Evolutionary conservation across 495 filamentous ascomycete species (phyloP), one percentile per base, ranked within the genome.

Genomic region (Aspergillus bridgeri): DNA sequence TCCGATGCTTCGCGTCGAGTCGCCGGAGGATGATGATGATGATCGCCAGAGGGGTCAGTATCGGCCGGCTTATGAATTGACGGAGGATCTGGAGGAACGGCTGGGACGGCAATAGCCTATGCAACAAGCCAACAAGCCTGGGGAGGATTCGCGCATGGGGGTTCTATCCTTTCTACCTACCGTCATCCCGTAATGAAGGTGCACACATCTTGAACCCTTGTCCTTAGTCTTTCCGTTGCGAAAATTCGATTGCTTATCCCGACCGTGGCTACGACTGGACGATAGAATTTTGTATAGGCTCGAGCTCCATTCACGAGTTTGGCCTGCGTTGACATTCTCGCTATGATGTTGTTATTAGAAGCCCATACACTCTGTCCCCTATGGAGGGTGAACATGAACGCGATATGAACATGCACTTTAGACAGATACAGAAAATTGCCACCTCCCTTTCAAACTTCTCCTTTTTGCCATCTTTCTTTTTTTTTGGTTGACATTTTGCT

Each of bases 41-140:
- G 11, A 38, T 4, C 42, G 64, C 60, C 24, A 73, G 68, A 1
- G 7, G 13, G 33, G 13, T 38, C 33, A 38, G 17, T 96, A 89
- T 66, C 70, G 87, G 29, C 94, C 94, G 7, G 94, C 94, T 4
- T 97, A 94, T 70, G 88, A 95, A 67, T 74, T 98, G 54, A 80
- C 84, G 44, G 85, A 91, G 55, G 94, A 97, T 69, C 75, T 86
- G 29, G 89, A 90, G 65, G 94, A 98, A 74, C 81, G 94, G 44
- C 71, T 96, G 22, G 94, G 94, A 13, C 80, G 94, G 53, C 86
- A 91, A 73, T 79, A 45, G 24, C 17, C 7, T 38, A n/a, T 23
- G 19, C 44, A 6, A 9, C 1, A 47, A 6, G 1, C 9, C 43
- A 18, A n/a, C 43, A n/a, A n/a, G n/a, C n/a, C n/a, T n/a, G n/a